Conservation (phyloP, 176 grass and related monocot genomes). For the Guadua angustifolia region DNA sequence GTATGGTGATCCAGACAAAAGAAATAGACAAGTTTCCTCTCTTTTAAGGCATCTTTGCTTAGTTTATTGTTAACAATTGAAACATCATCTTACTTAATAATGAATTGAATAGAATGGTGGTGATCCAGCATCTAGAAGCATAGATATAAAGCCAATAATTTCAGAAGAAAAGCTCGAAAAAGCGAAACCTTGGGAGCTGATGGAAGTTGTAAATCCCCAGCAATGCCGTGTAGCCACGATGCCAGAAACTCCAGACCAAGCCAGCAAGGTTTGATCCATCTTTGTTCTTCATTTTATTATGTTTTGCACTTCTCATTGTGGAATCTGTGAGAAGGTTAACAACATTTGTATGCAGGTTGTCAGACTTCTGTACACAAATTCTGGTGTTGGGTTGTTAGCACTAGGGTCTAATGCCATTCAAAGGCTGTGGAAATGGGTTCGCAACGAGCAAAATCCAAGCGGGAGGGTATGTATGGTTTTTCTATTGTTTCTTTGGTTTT, state of each 20-base stretch:
- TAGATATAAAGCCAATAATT: slow-evolving; percentile 78
- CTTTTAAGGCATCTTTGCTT: slow-evolving; percentile 32
- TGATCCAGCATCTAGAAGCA: slow-evolving; percentile 71
- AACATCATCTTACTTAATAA: slow-evolving; percentile 45
- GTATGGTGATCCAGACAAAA: slow-evolving; percentile 51
- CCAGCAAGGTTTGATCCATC: slow-evolving; percentile 62
- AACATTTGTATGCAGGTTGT: slow-evolving; percentile 65
- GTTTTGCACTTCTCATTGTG: slow-evolving; percentile 15
- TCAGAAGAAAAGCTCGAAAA: slow-evolving; percentile 86
- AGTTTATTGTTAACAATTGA: slow-evolving; percentile 31
- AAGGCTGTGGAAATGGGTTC: slow-evolving; percentile 90
- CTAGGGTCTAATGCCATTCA: slow-evolving; percentile 90
- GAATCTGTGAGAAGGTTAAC: slow-evolving; percentile 24
- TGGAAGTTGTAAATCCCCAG: slow-evolving; percentile 77
- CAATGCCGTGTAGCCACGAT: slow-evolving; percentile 83
- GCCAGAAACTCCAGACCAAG: slow-evolving; percentile 82
- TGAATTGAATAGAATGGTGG: slow-evolving; percentile 75
- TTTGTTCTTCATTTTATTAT: slow-evolving; percentile 39
- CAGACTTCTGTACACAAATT: slow-evolving; percentile 93
- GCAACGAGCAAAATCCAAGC: slow-evolving; percentile 82
- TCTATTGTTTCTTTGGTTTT: slow-evolving; percentile 42
- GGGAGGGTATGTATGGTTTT: slow-evolving; percentile 63
- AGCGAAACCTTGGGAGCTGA: slow-evolving; percentile 67
- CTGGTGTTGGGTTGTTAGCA: slow-evolving; percentile 83
- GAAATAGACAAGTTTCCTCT: slow-evolving; percentile 16